Percentiles rank a stretch among this genome's conserved stretches.
Conservation (phyloP, 2,329 filamentous ascomycete genomes). For the Geosmithia morbida region DNA sequence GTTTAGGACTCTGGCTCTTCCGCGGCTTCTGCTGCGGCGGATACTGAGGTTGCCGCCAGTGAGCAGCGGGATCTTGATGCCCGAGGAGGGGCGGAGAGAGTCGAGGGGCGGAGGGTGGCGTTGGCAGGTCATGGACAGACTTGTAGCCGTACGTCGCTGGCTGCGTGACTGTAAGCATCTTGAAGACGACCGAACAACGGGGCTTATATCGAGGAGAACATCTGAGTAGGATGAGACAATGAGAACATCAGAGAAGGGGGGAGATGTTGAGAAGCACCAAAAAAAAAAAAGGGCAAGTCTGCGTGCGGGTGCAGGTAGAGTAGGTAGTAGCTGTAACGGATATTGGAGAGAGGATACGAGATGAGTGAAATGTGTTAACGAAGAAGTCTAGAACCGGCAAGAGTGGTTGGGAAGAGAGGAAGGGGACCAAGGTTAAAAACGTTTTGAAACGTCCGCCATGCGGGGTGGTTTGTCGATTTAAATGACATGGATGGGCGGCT, state of each 20-base stretch:
- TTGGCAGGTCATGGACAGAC: slow-evolving; percentile 48
- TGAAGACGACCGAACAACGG: slow-evolving; percentile 13
- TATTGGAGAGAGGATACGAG: too few relatives aligned
- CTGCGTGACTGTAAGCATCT: slow-evolving; percentile 49
- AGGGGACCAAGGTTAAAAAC: not conserved
- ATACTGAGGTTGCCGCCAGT: slow-evolving; percentile 18
- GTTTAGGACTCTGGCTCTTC: slow-evolving; percentile 30
- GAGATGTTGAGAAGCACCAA: not conserved
- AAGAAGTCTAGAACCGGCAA: not conserved
- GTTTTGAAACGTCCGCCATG: not conserved
- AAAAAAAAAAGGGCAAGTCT: not conserved
- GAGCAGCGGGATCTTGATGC: slow-evolving; percentile 16
- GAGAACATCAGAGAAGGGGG: not conserved
- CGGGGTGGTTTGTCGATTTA: not conserved
- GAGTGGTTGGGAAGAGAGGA: not conserved
- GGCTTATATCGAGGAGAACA: not conserved
- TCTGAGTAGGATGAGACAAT: not conserved
- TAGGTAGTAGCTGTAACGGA: too few relatives aligned
- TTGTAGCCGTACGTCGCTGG: slow-evolving; percentile 42
- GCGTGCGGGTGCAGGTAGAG: too few relatives aligned
- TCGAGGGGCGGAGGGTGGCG: slow-evolving; percentile 39
- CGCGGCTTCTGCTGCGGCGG: slow-evolving; percentile 21
- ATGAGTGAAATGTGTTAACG: too few relatives aligned
- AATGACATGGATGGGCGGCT: not conserved
- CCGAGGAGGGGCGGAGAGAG: slow-evolving; percentile 34